Evolutionary conservation across 164 flowering plant genomes (phyloP).

Genomic region (Stephania cephalantha): DNA sequence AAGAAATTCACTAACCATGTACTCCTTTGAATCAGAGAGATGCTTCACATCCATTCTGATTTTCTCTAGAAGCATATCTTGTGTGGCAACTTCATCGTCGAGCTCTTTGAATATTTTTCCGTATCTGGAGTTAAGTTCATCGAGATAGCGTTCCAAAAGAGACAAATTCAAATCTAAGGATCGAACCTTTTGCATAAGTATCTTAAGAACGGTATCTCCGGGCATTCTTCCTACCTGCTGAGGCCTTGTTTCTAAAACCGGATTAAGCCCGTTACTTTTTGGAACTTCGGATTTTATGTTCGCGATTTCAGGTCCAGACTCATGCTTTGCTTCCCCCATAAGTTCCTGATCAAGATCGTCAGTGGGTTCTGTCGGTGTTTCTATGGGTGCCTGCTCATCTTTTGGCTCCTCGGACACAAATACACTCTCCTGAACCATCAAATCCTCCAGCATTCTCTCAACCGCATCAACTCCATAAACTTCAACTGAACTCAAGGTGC

Average conservation of each 20-base stretch:
- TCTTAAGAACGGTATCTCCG: conserved; percentile 91
- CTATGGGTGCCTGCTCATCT: conserved; percentile 21
- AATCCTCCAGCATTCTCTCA: conserved; percentile 92
- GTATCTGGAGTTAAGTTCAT: conserved; percentile 71
- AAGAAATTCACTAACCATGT: conserved; percentile 45
- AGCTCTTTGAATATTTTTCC: conserved; percentile 63
- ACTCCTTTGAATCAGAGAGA: conserved; percentile 42
- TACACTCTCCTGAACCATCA: conserved; percentile 47
- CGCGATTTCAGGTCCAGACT: conserved; percentile 22
- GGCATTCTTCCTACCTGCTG: conserved; percentile 80
- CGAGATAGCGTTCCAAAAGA: conserved; percentile 77
- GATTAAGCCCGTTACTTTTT: conserved; percentile 39
- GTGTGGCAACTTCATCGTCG: conserved; percentile 60
- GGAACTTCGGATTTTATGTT: conserved; percentile 24
- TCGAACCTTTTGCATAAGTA: conserved; percentile 89
- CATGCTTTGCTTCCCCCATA: conserved; percentile 29
- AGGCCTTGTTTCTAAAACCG: conserved; percentile 50
- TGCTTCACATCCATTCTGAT: conserved; percentile 43
- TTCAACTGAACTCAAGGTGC: conserved; percentile 78
- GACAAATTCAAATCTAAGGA: conserved; percentile 71
- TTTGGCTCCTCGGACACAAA: conserved; percentile 31
- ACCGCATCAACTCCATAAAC: conserved; percentile 98
- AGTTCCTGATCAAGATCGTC: conserved; percentile 24
- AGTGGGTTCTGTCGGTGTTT: conserved; percentile 24
- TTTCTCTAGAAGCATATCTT: conserved; percentile 43